Percentiles rank a stretch among this genome's conserved stretches.
phyloP scores from a whole-genome alignment of 2,329 filamentous ascomycete genomes.

The Aureobasidium sp. region DNA sequence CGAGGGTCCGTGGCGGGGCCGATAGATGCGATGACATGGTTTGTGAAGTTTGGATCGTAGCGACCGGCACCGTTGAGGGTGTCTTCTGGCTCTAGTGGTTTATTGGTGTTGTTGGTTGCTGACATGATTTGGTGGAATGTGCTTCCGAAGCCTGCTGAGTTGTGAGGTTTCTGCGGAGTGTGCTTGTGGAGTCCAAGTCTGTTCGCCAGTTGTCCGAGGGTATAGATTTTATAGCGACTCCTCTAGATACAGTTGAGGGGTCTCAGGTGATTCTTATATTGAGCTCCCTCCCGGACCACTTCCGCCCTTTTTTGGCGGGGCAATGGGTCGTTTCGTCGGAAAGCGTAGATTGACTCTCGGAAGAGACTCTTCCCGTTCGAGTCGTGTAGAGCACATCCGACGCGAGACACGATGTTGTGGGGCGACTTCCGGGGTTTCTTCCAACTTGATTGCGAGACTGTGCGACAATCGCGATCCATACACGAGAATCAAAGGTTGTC shows the following conservation, averaged over 20 bases:
- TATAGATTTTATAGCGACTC: not conserved
- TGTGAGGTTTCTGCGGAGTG: not conserved
- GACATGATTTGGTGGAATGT: not conserved
- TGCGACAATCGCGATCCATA: not conserved
- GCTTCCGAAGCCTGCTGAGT: not conserved
- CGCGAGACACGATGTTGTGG: not conserved
- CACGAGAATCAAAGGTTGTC: not conserved
- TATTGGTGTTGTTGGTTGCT: not conserved
- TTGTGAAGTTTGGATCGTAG: conserved; percentile 27
- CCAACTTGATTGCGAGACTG: not conserved
- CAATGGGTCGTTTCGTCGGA: not conserved
- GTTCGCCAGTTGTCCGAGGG: too few relatives aligned
- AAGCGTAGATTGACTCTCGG: not conserved
- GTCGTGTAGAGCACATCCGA: not conserved
- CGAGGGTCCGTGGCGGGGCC: conserved; percentile 27
- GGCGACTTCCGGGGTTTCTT: not conserved
- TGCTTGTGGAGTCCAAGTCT: not conserved
- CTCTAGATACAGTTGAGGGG: not conserved
- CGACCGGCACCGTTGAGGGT: conserved; percentile 7
- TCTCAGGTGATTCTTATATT: not conserved
- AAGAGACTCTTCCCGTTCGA: not conserved
- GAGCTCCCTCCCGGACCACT: not conserved
- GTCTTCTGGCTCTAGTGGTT: conserved; percentile 2
- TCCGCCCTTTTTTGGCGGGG: not conserved
- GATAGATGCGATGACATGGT: conserved; percentile 28